phyloP scores from a whole-genome alignment of 352 stramenopile species.

The Phytophthora meadii region DNA sequence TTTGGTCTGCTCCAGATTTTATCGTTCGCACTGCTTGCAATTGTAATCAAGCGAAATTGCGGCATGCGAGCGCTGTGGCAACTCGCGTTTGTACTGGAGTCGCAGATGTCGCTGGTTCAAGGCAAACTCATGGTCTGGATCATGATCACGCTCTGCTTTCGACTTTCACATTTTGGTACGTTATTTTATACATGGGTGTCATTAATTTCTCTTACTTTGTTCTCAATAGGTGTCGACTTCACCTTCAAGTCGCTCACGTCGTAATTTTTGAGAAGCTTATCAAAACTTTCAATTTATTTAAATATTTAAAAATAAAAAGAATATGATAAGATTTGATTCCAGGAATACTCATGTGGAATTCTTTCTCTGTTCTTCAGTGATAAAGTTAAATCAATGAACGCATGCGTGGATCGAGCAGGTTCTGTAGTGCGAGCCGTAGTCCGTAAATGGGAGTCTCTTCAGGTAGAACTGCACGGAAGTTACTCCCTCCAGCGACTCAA shows the following conservation, averaged over 20 bases:
- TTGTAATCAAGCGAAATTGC: constrained; percentile 15
- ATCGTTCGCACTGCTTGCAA: constrained; percentile 20
- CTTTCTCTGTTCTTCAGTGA: no score
- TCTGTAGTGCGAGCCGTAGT: constrained; percentile 11
- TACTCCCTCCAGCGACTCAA: constrained; percentile 22
- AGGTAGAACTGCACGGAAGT: constrained; percentile 28
- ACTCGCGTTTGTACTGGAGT: constrained; percentile 3
- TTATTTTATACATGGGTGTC: not conserved
- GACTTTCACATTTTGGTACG: constrained; percentile 1
- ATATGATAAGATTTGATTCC: no score
- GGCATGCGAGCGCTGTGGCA: constrained; percentile 12
- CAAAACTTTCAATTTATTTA: no score
- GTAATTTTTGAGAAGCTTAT: not conserved
- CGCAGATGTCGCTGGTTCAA: constrained; percentile 1
- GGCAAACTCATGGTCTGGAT: constrained; percentile 4
- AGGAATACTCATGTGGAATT: no score
- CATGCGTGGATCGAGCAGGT: constrained; percentile 2
- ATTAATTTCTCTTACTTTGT: not conserved
- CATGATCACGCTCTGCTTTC: constrained; percentile 6
- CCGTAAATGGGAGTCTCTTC: constrained; percentile 25
- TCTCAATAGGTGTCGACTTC: not conserved
- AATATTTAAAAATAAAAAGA: no score
- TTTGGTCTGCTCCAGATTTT: constrained; percentile 25
- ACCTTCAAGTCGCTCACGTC: not conserved
- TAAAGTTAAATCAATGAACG: not conserved